Base-by-base conservation (phyloP, 2,329 filamentous ascomycete genomes). In the Phaeosphaeria sp. region DNA sequence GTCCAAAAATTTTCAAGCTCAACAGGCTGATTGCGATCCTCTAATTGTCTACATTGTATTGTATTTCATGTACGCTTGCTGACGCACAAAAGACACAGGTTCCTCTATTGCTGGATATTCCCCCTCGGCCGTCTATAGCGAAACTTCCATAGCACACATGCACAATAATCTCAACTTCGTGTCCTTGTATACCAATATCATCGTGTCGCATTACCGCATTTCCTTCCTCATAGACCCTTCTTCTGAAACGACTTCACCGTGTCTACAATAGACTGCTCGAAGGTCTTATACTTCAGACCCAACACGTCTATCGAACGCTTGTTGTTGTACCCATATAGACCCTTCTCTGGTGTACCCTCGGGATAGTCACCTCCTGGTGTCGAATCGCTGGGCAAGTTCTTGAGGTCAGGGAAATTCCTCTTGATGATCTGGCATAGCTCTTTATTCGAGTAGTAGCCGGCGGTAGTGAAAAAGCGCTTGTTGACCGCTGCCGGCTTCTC, bases 191-290 rank as follows among this genome's bases (percentile, higher is more conserved):
- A 3, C 30, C 56, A 60, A 64, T 55, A 18, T 22, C 20, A 47
- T 21, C 47, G n/a, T 41, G 20, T 15, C 21, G 9, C 10, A 5
- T 4, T 20, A 21, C 22, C 23, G 20, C 7, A 18, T 22, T 44
- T 7, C n/a, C 25, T 27, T 27, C 17, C 44, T 25, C 11, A 83
- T 51, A 81, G 77, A 0, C 82, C 82, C 46, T 84, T 81, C 39
- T 76, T 78, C 71, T 89, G 83, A 67, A 92, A 74, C 30, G 85
- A 88, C 76, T 85, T 85, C 18, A 89, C 85, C 6, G 86, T 84
- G 75, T 90, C 89, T 20, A 80, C 75, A 53, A 91, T 82, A 50
- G 81, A 84, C 69, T 86, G 77, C 69, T 89, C 83, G 43, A 91
- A 76, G 0, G 75, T 73, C 58, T 72, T 85, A 68, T 87, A 90